Evolutionary conservation across 495 filamentous ascomycete genomes (phyloP), one percentile per base, ranked within the genome.

Genomic region (Aspergillus heteromorphus): DNA sequence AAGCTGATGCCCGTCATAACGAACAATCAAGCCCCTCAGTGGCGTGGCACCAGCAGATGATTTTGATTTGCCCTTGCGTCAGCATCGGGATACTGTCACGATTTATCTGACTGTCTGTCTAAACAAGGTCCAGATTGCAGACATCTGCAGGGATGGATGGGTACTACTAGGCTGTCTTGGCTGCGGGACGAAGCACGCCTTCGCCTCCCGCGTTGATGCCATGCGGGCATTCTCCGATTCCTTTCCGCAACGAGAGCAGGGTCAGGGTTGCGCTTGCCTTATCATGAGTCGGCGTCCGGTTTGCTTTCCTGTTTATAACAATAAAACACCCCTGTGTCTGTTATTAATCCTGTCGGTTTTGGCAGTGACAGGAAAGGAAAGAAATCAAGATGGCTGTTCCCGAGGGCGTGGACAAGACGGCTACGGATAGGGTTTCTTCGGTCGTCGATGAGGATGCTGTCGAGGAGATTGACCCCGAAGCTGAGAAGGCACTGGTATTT

Each of bases 101-200:
- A n/a, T n/a, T n/a, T n/a, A n/a, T n/a, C n/a, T n/a, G n/a, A n/a
- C n/a, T n/a, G n/a, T n/a, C n/a, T n/a, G n/a, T n/a, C n/a, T 27
- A 7, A 41, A 41, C 40, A 41, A 9, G 2, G 19, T 2, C 40
- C 40, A 13, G 4, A 40, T n/a, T n/a, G n/a, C n/a, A n/a, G n/a
- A n/a, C n/a, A 14, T 3, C 36, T 17, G 16, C 16, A 49, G 16
- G 3, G 13, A 20, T 34, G n/a, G n/a, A n/a, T n/a, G n/a, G n/a
- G n/a, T n/a, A n/a, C n/a, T 11, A 16, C 52, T 50, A 61, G 11
- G 54, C 58, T 4, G 38, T 61, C 13, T 54, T 9, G 11, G 1
- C 34, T 14, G 34, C 11, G n/a, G 34, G 13, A 38, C 34, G 40
- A 21, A 47, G 43, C 43, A 47, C 43, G 43, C 27, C 43, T 47